Evolutionary conservation across 768 basidiomycete species (phyloP), one percentile per base, ranked within the genome.

Genomic region (Phaeotremella fagi): DNA sequence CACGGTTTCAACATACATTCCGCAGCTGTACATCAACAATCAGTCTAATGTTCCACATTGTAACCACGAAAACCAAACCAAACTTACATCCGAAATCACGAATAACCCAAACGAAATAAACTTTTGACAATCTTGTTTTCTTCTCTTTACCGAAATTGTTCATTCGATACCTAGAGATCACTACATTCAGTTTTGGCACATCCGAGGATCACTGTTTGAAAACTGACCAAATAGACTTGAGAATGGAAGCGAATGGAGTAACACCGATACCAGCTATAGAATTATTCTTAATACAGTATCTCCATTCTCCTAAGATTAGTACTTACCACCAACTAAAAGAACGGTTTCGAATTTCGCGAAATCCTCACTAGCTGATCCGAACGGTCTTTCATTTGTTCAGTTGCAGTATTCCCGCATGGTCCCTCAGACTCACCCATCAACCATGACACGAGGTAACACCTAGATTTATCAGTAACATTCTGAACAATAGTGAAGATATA

Each of bases 281-380:
- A 12, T 4, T 25, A n/a, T 9, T 52, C 44, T 55, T 4, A 16
- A 18, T 14, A 3, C 25, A 6, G 26, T 16, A 51, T 41, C 11
- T 7, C 38, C 14, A 23, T 28, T 16, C 18, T 24, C 22, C 37
- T 22, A 18, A 20, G 14, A 7, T 33, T 1, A 4, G 16, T 23
- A 53, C 64, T 42, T 24, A 70, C 68, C 68, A 60, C 90, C 91
- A 43, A 92, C 88, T 33, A 95, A 82, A 27, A 94, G 76, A 29
- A 91, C 80, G 1, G 88, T 87, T 76, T 95, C 90, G 61, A 83
- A 91, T 54, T 71, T 90, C 70, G 88, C 78, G 70, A 87, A 92
- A 71, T 92, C 90, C 73, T 98, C 92, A 36, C 83, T 85, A 7
- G 92, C 90, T 56, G 83, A 85, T 14, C 92, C 92, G 70, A 95